These are phyloP conservation scores for Pichia paraexigua DNA, from an alignment of 805 yeast genomes.

Conservation along the genomic window DNA sequence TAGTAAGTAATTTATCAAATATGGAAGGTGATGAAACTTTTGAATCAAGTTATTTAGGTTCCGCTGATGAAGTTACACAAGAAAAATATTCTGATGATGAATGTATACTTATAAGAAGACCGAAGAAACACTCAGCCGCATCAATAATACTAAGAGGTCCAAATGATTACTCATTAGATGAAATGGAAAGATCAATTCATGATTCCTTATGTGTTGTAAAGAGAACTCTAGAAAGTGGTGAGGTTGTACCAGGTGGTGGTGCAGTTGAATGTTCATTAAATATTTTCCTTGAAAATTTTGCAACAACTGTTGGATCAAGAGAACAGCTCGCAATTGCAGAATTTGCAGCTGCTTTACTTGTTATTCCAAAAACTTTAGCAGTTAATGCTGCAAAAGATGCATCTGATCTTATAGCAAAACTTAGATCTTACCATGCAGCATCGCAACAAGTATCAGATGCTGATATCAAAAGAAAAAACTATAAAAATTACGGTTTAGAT, in stretches of 20 bases:
- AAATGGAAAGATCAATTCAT: constrained; percentile 95
- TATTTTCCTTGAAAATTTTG: constrained; percentile 91
- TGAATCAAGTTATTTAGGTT: constrained; percentile 76
- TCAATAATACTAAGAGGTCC: constrained; percentile 94
- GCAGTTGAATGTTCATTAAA: constrained; percentile 97
- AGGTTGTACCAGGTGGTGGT: constrained; percentile 98
- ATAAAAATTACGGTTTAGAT: constrained; percentile 89
- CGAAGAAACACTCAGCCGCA: constrained; percentile 83
- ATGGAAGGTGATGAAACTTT: constrained; percentile 94
- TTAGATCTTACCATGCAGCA: constrained; percentile 94
- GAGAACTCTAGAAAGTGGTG: constrained; percentile 89
- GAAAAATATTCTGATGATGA: constrained; percentile 92
- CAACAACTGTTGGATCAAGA: constrained; percentile 94
- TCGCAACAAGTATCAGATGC: constrained; percentile 77
- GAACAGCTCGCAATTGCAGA: constrained; percentile 98
- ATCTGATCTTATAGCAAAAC: constrained; percentile 86
- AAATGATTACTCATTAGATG: constrained; percentile 91
- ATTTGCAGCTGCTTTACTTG: constrained; percentile 81
- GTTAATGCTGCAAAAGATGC: constrained; percentile 98
- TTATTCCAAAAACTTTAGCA: constrained; percentile 94
- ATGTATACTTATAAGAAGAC: constrained; percentile 85
- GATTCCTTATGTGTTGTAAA: constrained; percentile 93
- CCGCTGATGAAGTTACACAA: constrained; percentile 86
- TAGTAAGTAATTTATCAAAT: constrained; percentile 79
- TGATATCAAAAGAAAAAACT: constrained; percentile 78